A percentile compares a stretch with the other conserved stretches of the same genome.
Conservation (phyloP, 306 rosid genomes). For the Vigna hirtella region DNA sequence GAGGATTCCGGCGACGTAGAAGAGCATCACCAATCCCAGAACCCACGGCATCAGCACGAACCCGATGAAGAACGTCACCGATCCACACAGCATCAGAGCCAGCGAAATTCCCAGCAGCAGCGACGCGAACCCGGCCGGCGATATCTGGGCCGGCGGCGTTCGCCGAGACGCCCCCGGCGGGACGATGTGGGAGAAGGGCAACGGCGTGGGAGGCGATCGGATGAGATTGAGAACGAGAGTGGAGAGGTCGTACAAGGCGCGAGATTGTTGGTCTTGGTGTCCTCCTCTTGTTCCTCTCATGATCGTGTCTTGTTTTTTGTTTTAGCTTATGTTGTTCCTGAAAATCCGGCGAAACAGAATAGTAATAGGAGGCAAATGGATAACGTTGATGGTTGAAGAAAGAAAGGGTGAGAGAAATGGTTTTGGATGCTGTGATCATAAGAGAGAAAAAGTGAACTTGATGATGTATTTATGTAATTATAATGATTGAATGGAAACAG, state of each 20-base stretch:
- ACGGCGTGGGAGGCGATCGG: slow-evolving; percentile 67
- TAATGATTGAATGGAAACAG: too few species aligned
- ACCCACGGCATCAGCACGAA: slow-evolving; percentile 97
- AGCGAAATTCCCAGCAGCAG: slow-evolving; percentile 81
- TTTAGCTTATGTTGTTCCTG: neutral
- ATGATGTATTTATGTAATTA: too few species aligned
- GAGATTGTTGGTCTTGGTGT: slow-evolving; percentile 62
- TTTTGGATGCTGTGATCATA: neutral
- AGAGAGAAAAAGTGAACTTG: neutral
- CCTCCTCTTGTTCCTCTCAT: slow-evolving; percentile 58
- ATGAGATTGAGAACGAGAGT: slow-evolving; percentile 74
- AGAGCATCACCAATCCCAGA: slow-evolving; percentile 71
- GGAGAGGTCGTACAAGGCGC: slow-evolving; percentile 72
- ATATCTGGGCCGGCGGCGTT: slow-evolving; percentile 16
- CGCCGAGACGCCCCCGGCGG: slow-evolving; percentile 14
- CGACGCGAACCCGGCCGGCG: slow-evolving; percentile 74
- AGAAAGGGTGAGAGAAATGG: neutral
- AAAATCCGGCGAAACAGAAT: neutral
- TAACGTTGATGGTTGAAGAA: neutral
- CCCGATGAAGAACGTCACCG: slow-evolving; percentile 90
- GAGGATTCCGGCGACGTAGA: slow-evolving; percentile 83
- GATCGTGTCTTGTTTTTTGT: slow-evolving; percentile 13
- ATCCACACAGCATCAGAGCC: slow-evolving; percentile 91
- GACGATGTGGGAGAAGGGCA: slow-evolving; percentile 52
- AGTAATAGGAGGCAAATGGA: slow-evolving; percentile 20